Base-by-base conservation (phyloP, 148 eudicot species). In the Pouteria glomerata region DNA sequence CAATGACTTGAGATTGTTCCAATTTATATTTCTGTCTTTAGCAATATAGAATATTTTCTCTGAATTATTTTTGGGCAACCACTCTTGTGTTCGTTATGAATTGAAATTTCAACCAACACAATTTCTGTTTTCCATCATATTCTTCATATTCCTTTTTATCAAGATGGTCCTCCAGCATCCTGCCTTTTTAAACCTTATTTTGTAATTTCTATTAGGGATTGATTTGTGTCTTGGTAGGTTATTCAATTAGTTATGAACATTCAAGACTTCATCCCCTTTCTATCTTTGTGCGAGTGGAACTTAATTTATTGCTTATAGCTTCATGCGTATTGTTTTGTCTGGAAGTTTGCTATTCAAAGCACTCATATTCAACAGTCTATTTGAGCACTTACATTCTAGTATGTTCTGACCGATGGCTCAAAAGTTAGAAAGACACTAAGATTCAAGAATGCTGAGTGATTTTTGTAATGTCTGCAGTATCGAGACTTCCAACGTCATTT, bases 231-330 rank as follows among this genome's bases (percentile, higher is more conserved):
- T 35, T 19, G n/a, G 1, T 18, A 14, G 21, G 19, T 35, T 7
- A 15, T 30, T 4, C 34, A 31, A 45, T 45, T 31, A 31, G 29
- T 53, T 7, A 21, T 34, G 56, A 53, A 37, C 6, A 45, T 51
- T 41, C 61, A 59, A 26, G 62, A 30, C 19, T 50, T 58, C 6
- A 27, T 58, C 59, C 10, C 72, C 58, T 68, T 68, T 44, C n/a
- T 24, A 50, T 69, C 63, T 75, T 73, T 41, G 19, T 62, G 24
- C 66, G 19, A 35, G 5, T 18, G 6, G 50, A 47, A 51, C 63
- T 59, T 75, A 47, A 61, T 21, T 48, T 48, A 21, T 50, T 23
- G 13, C 10, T 42, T 13, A 21, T 45, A 66, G 31, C 52, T 30
- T 58, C 12, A 18, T 26, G 45, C 33, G 60, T 35, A 50, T 12